Conservation (phyloP, 345 rosid genomes). For the Psidium guajava region DNA sequence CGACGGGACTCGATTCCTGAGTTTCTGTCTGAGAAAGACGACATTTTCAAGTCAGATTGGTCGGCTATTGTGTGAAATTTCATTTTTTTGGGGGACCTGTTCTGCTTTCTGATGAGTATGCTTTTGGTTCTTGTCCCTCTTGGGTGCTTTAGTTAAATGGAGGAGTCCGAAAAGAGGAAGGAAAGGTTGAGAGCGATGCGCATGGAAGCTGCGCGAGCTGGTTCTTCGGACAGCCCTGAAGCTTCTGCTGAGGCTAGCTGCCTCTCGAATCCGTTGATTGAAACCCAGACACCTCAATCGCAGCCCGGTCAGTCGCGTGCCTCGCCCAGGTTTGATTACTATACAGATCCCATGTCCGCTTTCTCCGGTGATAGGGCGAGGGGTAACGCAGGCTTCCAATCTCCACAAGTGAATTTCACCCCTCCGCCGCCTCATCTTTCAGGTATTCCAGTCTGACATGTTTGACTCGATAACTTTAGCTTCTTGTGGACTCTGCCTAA, state of each 20-base stretch:
- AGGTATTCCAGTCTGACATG: constrained; percentile 9
- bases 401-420: constrained; percentile 9
- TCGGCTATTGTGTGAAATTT: background rate
- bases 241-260: constrained; percentile 13
- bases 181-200: constrained; percentile 69
- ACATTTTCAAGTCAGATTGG: background rate
- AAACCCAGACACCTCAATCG: constrained; percentile 11
- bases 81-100: background rate
- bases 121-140: background rate
- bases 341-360: constrained; percentile 76
- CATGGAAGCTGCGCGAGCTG: constrained; percentile 45
- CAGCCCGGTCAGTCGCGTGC: constrained; percentile 17
- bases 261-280: constrained; percentile 65
- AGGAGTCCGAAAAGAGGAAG: constrained; percentile 70
- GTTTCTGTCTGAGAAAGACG: background rate
- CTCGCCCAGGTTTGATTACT: constrained; percentile 50
- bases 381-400: constrained; percentile 11
- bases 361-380: constrained; percentile 47
- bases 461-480: background rate
- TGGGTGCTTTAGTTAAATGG: constrained; percentile 26
- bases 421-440: background rate
- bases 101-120: background rate
- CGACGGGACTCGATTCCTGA: background rate
- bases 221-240: constrained; percentile 16
- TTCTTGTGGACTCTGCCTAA: background rate